A percentile compares a stretch with the other conserved stretches of the same genome.
phyloP scores from a whole-genome alignment of 177 flowering plant species.

The Vitis hybrid region DNA sequence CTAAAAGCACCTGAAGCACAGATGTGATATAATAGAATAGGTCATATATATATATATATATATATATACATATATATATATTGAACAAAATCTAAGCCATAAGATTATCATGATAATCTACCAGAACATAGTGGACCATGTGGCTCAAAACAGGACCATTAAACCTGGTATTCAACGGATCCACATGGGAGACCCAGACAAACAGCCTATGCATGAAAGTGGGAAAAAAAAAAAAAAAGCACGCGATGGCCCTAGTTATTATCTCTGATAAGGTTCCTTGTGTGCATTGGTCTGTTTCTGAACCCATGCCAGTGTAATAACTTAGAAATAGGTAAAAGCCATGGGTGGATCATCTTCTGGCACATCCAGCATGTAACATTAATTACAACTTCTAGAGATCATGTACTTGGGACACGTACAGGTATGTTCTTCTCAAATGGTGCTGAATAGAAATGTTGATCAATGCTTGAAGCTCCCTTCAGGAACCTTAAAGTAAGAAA shows the following conservation, averaged over 20 bases:
- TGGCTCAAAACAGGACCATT: too few relatives aligned
- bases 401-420: slow-evolving; percentile 34
- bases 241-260: too few relatives aligned
- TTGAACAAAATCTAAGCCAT: background rate
- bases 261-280: too few relatives aligned
- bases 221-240: too few relatives aligned
- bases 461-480: slow-evolving; percentile 89
- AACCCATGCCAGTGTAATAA: background rate
- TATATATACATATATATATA: background rate
- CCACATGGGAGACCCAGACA: too few relatives aligned
- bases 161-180: too few relatives aligned
- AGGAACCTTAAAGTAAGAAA: slow-evolving; percentile 61
- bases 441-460: slow-evolving; percentile 72
- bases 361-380: too few relatives aligned
- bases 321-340: background rate
- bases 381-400: background rate
- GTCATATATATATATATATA: background rate
- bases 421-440: slow-evolving; percentile 87
- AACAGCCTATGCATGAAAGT: too few relatives aligned
- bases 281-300: too few relatives aligned
- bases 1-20: slow-evolving; percentile 77
- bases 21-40: background rate
- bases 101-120: too few relatives aligned
- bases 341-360: too few relatives aligned
- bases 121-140: too few relatives aligned